Percentiles rank a stretch among this genome's conserved stretches.
These are phyloP conservation scores for Phytophthora litchii DNA, from an alignment of 352 stramenopile genomes.

Conservation along the genomic window DNA sequence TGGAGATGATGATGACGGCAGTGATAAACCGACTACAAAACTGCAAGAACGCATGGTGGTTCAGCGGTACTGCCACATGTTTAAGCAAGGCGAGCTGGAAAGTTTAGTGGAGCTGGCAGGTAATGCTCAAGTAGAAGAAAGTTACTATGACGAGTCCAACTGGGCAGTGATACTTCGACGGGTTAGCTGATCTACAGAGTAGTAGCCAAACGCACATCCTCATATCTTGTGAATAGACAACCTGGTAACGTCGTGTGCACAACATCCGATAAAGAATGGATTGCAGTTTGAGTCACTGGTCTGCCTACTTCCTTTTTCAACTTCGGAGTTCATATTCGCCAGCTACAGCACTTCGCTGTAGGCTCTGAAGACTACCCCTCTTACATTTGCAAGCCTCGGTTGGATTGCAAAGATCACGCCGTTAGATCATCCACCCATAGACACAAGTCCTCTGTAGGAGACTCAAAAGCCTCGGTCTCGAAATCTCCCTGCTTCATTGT, in stretches of 20 bases:
- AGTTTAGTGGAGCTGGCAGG: conserved; percentile 63
- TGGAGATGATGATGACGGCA: conserved; percentile 16
- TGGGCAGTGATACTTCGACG: conserved; percentile 84
- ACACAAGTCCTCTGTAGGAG: conserved; percentile 19
- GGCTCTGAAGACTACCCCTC: too few species aligned
- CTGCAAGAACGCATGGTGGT: conserved; percentile 54
- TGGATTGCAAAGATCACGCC: neutral
- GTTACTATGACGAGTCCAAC: conserved; percentile 89
- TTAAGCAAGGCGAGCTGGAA: conserved; percentile 85
- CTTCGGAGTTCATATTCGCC: too few species aligned
- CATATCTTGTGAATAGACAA: conserved; percentile 18
- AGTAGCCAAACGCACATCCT: conserved; percentile 1
- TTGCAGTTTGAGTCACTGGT: neutral
- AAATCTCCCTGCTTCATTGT: conserved; percentile 9
- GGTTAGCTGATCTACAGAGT: conserved; percentile 46
- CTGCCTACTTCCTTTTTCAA: too few species aligned
- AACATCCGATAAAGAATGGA: neutral
- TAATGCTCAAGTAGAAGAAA: conserved; percentile 67
- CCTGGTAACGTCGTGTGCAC: conserved; percentile 8
- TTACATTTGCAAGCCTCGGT: too few species aligned
- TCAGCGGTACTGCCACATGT: conserved; percentile 91
- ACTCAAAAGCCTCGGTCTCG: conserved; percentile 1
- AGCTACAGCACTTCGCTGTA: too few species aligned
- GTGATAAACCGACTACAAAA: conserved; percentile 8
- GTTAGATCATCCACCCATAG: conserved; percentile 18